These are phyloP conservation scores for Paraphoma sp. DNA, from an alignment of 2,329 filamentous ascomycete species.

Conservation along the genomic window DNA sequence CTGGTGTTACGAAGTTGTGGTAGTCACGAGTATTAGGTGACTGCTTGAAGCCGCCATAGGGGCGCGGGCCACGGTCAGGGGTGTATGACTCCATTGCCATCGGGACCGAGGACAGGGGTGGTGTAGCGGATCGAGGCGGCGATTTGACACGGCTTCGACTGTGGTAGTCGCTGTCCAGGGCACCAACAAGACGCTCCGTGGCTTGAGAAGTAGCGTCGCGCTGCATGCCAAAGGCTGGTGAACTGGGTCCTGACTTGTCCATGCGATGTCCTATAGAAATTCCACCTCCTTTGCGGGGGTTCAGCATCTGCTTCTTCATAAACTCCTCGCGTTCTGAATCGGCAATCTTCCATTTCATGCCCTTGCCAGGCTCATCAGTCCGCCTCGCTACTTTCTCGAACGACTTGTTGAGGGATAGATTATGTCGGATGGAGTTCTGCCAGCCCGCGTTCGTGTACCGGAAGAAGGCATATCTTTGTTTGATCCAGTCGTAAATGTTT, in stretches of 20 bases:
- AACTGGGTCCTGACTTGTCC: constrained; percentile 75
- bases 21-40: constrained; percentile 38
- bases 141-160: constrained; percentile 44
- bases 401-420: constrained; percentile 90
- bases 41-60: constrained; percentile 38
- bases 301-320: constrained; percentile 69
- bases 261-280: constrained; percentile 34
- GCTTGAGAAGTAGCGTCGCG: constrained; percentile 57
- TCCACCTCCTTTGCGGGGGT: constrained; percentile 49
- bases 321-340: constrained; percentile 86
- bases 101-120: constrained; percentile 56
- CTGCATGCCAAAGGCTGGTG: constrained; percentile 55
- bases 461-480: constrained; percentile 90
- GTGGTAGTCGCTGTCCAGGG: constrained; percentile 33
- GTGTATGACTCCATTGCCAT: constrained; percentile 61
- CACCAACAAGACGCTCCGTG: constrained; percentile 55
- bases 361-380: constrained; percentile 95
- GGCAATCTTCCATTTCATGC: constrained; percentile 98
- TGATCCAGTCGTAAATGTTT: constrained; percentile 95
- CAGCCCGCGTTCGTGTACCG: constrained; percentile 84
- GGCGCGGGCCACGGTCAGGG: constrained; percentile 59
- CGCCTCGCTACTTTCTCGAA: constrained; percentile 93
- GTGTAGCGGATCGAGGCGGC: constrained; percentile 55
- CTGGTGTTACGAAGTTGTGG: constrained; percentile 41
- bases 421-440: constrained; percentile 99